Base-by-base conservation (phyloP, 2,329 filamentous ascomycete genomes). In the Penicillium sp. region DNA sequence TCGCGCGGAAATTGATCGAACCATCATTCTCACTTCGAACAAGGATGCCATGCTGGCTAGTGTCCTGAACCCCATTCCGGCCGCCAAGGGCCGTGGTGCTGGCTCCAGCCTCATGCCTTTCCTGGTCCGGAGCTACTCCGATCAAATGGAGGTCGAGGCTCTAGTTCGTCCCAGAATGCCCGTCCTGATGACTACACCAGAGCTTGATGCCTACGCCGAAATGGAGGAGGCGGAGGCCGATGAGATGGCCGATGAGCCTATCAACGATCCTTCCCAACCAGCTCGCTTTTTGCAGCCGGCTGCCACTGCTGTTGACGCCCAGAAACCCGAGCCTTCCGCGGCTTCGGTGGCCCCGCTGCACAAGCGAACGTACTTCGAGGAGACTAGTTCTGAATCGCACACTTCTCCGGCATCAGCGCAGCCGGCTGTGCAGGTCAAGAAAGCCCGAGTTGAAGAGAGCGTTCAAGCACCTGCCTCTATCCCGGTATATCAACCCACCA, bases 71-170 rank as follows among this genome's bases (percentile, higher is more conserved):
- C 91, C 92, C 0, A 85, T 87, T 74, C 78, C 86, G 62, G 80
- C 87, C 69, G 79, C 85, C 69, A 82, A 87, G 70, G 84, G 88
- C 43, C 81, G 85, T 63, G 79, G 78, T 40, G 83, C 85, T 53
- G 85, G 87, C 60, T 82, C 89, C 31, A 95, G 89, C 72, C 88
- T 96, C 50, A 76, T 96, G 50, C 93, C 94, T 0, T 90, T 96
- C 67, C 78, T 97, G 27, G 85, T 87, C 7, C 83, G 87, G 55
- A 83, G 85, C 52, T 90, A 87, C 67, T 81, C 87, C 0, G 73
- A 82, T 11, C 84, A 88, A 51, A 80, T 85, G 57, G 84, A 83
- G 16, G 85, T 95, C 1, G 93, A 97, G 75, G 83, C 89, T 10
- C 73, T 97, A 56, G 80, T 84, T 22, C 74, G 81, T 54, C 82